Percentiles rank a stretch among this genome's conserved stretches.
These are phyloP conservation scores for Pyropia yezoensis DNA, from an alignment of 23 red algal species.

Conservation along the genomic window DNA sequence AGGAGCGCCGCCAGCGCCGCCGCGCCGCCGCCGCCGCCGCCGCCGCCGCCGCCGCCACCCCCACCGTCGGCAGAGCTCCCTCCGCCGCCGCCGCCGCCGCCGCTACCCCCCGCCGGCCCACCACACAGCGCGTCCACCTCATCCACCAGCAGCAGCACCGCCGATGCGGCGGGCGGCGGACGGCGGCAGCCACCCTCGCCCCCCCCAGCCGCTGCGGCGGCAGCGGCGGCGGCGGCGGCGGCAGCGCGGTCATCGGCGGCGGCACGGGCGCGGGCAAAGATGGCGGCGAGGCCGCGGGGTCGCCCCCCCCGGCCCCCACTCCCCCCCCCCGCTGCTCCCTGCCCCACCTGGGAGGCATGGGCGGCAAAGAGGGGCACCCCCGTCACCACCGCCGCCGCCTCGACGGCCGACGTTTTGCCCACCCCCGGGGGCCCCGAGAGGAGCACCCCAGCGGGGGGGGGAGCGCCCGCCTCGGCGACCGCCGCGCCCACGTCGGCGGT, in stretches of 20 bases:
- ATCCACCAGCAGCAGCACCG: constrained; percentile 50
- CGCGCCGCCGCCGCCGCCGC: neutral
- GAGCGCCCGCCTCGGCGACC: neutral
- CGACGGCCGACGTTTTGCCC: constrained; percentile 61
- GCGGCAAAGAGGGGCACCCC: neutral
- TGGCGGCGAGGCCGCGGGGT: too few relatives aligned
- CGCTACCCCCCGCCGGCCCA: neutral
- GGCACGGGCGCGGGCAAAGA: too few relatives aligned
- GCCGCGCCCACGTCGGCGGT: too few relatives aligned
- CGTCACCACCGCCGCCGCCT: neutral
- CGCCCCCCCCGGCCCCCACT: too few relatives aligned
- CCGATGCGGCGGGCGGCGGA: too few relatives aligned
- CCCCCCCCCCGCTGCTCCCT: too few relatives aligned
- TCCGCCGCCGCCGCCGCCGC: neutral
- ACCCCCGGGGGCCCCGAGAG: constrained; percentile 70
- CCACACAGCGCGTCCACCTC: constrained; percentile 74
- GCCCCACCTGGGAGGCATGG: too few relatives aligned
- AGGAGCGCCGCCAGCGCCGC: neutral
- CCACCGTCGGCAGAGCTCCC: constrained; percentile 1
- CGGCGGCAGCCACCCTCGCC: too few relatives aligned
- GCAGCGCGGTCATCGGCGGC: too few relatives aligned
- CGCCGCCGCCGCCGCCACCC: too few relatives aligned
- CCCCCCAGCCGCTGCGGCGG: too few relatives aligned
- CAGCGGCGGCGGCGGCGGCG: too few relatives aligned
- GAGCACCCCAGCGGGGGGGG: constrained; percentile 16